Percentiles rank a stretch among this genome's conserved stretches.
Conservation (phyloP, 352 stramenopile species). For the Plasmopara viticola region DNA sequence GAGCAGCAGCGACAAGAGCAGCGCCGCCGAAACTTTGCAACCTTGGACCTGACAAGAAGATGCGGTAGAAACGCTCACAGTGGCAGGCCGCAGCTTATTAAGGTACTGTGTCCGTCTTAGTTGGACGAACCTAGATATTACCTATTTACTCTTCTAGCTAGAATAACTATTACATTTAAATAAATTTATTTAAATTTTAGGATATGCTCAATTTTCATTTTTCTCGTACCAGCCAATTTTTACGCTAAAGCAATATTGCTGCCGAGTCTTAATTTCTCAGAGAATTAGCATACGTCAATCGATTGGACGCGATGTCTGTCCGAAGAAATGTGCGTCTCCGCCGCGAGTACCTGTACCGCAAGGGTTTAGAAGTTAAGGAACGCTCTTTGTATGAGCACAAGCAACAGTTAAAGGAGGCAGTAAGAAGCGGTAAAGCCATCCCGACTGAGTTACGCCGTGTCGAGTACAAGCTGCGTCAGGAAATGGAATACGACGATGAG, state of each 20-base stretch:
- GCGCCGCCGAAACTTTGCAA: conserved; percentile 24
- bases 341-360: conserved; percentile 99
- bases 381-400: conserved; percentile 96
- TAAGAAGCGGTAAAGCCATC: conserved; percentile 92
- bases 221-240: too few relatives aligned
- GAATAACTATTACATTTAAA: too few relatives aligned
- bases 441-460: conserved; percentile 95
- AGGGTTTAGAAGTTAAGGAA: conserved; percentile 95
- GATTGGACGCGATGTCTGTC: conserved; percentile 66
- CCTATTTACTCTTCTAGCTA: too few relatives aligned
- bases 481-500: conserved; percentile 91
- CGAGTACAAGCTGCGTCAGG: conserved; percentile 88
- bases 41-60: conserved; percentile 21
- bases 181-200: too few relatives aligned
- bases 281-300: conserved; percentile 4
- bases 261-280: too few relatives aligned
- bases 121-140: not conserved
- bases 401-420: conserved; percentile 92
- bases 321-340: conserved; percentile 95
- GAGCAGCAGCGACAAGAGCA: conserved; percentile 31
- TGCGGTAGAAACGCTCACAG: conserved; percentile 21
- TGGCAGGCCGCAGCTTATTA: conserved; percentile 18
- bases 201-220: too few relatives aligned
- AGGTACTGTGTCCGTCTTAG: conserved; percentile 26
- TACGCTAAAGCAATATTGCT: too few relatives aligned